These are phyloP conservation scores for Fusarium sp. DNA, from an alignment of 2,329 filamentous ascomycete species.

Conservation along the genomic window DNA sequence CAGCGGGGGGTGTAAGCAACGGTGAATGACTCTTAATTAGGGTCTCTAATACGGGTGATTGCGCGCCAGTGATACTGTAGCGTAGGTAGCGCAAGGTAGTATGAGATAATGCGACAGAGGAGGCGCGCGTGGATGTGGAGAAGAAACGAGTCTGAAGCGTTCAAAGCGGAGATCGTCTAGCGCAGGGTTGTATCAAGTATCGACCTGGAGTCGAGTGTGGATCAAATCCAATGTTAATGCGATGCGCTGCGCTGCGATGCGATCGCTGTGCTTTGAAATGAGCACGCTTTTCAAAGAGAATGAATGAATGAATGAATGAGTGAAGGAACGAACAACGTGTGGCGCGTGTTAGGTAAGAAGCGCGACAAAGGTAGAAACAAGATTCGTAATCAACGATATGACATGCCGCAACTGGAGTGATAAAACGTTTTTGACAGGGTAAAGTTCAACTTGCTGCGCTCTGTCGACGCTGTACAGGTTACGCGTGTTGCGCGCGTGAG, in stretches of 20 bases:
- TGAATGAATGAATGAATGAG: neutral
- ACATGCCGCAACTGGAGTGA: constrained; percentile 11
- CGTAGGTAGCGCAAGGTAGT: constrained; percentile 10
- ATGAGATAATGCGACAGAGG: constrained; percentile 41
- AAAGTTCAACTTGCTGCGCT: constrained; percentile 16
- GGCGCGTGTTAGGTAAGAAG: neutral
- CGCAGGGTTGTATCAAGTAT: constrained; percentile 22
- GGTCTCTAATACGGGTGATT: constrained; percentile 16
- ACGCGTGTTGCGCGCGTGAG: constrained; percentile 11
- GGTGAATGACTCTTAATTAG: constrained; percentile 28
- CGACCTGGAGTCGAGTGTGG: constrained; percentile 23
- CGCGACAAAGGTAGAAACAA: neutral
- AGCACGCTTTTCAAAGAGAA: constrained; percentile 14
- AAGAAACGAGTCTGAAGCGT: constrained; percentile 37
- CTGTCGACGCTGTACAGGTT: constrained; percentile 18
- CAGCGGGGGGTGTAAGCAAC: constrained; percentile 31
- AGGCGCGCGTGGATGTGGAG: constrained; percentile 41
- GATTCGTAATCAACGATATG: constrained; percentile 3
- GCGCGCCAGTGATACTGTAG: constrained; percentile 31
- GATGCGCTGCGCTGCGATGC: constrained; percentile 24
- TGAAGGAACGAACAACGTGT: neutral
- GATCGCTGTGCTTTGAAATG: constrained; percentile 13
- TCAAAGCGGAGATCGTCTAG: constrained; percentile 32
- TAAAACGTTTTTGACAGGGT: neutral
- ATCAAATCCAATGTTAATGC: constrained; percentile 26